Base-by-base conservation (phyloP, 2,329 filamentous ascomycete species). In the Aspergillus intermedius region DNA sequence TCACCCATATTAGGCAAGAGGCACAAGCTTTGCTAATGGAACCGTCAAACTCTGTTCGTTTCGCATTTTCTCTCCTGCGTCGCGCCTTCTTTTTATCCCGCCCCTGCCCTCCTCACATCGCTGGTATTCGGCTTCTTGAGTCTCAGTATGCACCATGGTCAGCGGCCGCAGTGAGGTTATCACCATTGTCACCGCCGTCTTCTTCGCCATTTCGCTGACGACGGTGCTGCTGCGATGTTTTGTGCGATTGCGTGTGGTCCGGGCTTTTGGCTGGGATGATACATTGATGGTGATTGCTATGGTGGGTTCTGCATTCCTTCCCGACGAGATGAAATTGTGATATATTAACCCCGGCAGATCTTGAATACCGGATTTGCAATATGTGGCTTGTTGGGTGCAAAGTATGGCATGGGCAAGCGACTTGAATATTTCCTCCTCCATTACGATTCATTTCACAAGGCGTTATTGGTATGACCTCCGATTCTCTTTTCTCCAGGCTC, bases 181-280 rank as follows among this genome's bases (percentile, higher is more conserved):
- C 32, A 45, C 32, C 21, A 48, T 44, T 5, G 60, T 65, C 5
- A 64, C 65, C 4, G 63, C 64, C 8, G 62, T 67, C 10, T 72
- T 74, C 48, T 59, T 73, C 42, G 60, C 62, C 3, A 51, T 74
- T n/a, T 70, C 72, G 0, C 58, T 67, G n/a, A 41, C 68, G 7
- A 62, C 69, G 13, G 67, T 66, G 6, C 46, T 58, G 7, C 54
- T 74, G 13, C 65, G 72, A 46, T 61, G 68, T 19, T 74, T 72
- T 55, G 71, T 73, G 28, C 70, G 72, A 5, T 46, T 66, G 4
- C 59, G 57, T 13, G 48, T 74, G 13, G 69, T 74, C 12, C 68
- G 64, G 44, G 67, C 65, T 0, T 66, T 67, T 50, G 63, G 65
- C 1, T 65, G 62, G 60, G 66, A 68, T 54, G 66, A 68, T 57